phyloP scores from a whole-genome alignment of 257 asterid genomes.

The Thymus mandschuricus region DNA sequence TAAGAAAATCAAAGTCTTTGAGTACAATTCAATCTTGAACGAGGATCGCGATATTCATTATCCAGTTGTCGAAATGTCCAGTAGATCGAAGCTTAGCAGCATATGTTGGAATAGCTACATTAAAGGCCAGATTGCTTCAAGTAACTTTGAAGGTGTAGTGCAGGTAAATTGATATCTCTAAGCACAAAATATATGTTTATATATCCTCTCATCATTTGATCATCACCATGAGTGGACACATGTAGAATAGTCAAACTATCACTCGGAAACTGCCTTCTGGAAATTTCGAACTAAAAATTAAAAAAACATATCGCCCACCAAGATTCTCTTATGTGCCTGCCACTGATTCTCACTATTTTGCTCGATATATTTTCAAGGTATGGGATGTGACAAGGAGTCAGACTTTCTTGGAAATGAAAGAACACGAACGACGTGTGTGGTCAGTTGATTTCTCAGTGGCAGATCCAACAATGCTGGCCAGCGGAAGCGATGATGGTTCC shows the following conservation, averaged over 20 bases:
- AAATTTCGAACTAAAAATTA: no score
- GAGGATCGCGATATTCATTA: conserved; percentile 89
- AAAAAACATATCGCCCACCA: no score
- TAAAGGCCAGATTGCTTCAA: conserved; percentile 94
- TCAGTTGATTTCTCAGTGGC: conserved; percentile 91
- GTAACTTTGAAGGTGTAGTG: conserved; percentile 98
- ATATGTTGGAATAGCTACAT: conserved; percentile 96
- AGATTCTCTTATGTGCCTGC: no score
- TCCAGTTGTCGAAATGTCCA: conserved; percentile 94
- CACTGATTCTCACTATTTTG: conserved; percentile 3
- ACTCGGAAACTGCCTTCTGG: no score
- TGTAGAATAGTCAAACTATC: no score
- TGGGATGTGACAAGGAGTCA: conserved; percentile 97
- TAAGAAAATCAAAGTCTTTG: conserved; percentile 93
- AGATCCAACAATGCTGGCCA: conserved; percentile 95
- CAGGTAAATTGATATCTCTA: conserved; percentile 53
- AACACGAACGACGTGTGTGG: conserved; percentile 96
- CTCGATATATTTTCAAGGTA: conserved; percentile 50
- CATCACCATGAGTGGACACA: neutral
- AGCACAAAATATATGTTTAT: neutral
- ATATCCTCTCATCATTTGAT: neutral
- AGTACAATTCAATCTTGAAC: conserved; percentile 69
- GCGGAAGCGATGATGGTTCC: conserved; percentile 98
- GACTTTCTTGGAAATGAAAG: conserved; percentile 91
- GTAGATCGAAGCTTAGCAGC: conserved; percentile 93